Percentiles rank a stretch among this genome's conserved stretches.
phyloP scores from a whole-genome alignment of 768 basidiomycete genomes.

The Leccinellum luteum region DNA sequence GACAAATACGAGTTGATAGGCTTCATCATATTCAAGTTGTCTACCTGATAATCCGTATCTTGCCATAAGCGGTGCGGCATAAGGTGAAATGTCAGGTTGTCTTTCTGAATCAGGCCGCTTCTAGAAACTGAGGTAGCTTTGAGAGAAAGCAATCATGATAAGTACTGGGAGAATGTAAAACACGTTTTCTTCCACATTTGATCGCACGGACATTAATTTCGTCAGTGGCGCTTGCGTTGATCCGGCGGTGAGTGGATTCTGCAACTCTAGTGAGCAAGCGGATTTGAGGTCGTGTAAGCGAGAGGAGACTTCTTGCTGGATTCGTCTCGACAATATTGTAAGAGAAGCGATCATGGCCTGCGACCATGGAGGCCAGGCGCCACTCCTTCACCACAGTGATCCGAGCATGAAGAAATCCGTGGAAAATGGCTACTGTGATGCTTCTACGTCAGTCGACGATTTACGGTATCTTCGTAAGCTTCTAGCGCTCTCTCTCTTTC shows the following conservation, averaged over 20 bases:
- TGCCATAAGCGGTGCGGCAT: too few relatives aligned
- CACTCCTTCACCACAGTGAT: constrained; percentile 48
- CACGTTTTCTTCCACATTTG: neutral
- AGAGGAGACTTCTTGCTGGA: too few relatives aligned
- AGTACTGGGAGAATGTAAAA: too few relatives aligned
- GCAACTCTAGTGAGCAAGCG: neutral
- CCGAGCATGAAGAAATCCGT: constrained; percentile 63
- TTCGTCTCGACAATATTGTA: too few relatives aligned
- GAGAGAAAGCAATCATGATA: too few relatives aligned
- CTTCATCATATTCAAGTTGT: too few relatives aligned
- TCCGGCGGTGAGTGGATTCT: neutral
- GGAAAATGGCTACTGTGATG: constrained; percentile 68
- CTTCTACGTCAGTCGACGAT: constrained; percentile 56
- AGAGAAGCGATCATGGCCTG: too few relatives aligned
- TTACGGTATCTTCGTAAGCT: constrained; percentile 52
- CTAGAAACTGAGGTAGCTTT: too few relatives aligned
- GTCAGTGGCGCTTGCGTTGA: neutral
- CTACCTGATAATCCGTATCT: too few relatives aligned
- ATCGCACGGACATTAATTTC: neutral
- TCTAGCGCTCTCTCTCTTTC: neutral
- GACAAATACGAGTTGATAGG: neutral
- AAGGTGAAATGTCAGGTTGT: neutral
- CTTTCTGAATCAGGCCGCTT: neutral
- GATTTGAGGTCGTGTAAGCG: neutral
- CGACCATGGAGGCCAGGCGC: too few relatives aligned